A percentile compares a stretch with the other conserved stretches of the same genome.
These are phyloP conservation scores for Solanum virginianum DNA, from an alignment of 257 asterid genomes.

Conservation along the genomic window DNA sequence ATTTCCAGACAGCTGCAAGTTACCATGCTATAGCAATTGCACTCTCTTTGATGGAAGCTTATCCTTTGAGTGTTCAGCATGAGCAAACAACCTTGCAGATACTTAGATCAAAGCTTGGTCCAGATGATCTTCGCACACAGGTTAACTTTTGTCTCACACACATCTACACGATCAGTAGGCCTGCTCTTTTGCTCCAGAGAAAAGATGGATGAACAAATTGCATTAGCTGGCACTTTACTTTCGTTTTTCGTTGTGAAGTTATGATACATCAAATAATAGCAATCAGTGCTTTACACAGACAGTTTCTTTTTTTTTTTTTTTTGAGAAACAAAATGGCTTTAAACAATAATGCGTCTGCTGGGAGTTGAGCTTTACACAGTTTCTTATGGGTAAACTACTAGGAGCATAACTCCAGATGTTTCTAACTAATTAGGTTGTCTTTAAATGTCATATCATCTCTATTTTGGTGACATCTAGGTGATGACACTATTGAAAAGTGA, in stretches of 20 bases:
- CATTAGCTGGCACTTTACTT: neutral
- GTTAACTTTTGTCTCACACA: slow-evolving; percentile 16
- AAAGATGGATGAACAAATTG: neutral
- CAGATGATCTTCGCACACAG: slow-evolving; percentile 99
- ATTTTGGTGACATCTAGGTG: neutral
- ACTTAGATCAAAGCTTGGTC: slow-evolving; percentile 91
- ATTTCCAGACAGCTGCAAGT: slow-evolving; percentile 94
- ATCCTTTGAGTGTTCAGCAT: slow-evolving; percentile 94
- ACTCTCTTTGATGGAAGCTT: slow-evolving; percentile 97
- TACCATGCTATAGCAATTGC: slow-evolving; percentile 99
- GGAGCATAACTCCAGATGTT: neutral
- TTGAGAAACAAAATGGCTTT: too few relatives aligned
- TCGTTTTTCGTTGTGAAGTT: neutral
- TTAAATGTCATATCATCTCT: neutral
- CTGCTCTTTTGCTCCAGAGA: neutral
- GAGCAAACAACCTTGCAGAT: slow-evolving; percentile 96
- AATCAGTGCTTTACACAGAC: neutral
- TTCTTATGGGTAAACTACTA: neutral
- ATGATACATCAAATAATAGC: neutral
- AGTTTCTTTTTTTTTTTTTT: neutral
- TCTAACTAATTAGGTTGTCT: neutral
- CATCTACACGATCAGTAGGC: neutral
- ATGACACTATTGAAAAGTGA: neutral
- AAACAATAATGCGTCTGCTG: too few relatives aligned
- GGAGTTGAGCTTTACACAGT: neutral